Conservation (phyloP, 805 yeast species). For the Kodamaea hsintzibuensis region DNA sequence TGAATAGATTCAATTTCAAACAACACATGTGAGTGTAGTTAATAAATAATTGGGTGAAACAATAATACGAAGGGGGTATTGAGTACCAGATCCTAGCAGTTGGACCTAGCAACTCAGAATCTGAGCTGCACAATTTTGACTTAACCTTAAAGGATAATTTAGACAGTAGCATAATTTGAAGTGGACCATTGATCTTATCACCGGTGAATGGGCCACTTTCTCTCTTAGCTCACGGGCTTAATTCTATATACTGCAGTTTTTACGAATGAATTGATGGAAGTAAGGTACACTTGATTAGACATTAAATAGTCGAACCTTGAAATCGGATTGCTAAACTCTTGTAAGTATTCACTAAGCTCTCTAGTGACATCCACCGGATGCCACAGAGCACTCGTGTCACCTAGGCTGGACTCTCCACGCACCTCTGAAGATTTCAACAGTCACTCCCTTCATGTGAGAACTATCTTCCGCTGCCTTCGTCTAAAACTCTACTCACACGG, state of each 20-base stretch:
- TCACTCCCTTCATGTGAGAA: background rate
- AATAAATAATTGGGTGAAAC: too few species aligned
- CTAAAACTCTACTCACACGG: background rate
- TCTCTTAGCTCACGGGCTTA: background rate
- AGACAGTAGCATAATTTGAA: background rate
- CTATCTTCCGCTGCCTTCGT: background rate
- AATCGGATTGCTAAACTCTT: background rate
- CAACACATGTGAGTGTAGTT: too few species aligned
- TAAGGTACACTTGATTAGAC: background rate
- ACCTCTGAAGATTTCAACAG: background rate
- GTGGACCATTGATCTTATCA: background rate
- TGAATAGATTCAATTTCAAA: too few species aligned
- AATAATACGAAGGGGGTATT: too few species aligned
- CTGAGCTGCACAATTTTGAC: background rate
- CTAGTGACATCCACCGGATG: background rate
- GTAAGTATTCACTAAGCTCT: background rate
- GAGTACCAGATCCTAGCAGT: too few species aligned
- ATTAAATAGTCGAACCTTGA: background rate
- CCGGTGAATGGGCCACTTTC: background rate
- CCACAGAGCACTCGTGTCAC: background rate
- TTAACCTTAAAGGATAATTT: background rate
- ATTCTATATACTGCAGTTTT: background rate
- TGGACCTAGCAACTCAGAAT: too few species aligned
- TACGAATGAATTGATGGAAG: background rate
- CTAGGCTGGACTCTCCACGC: background rate